phyloP scores from a whole-genome alignment of 2,329 filamentous ascomycete species.

The Alternaria brassicae region DNA sequence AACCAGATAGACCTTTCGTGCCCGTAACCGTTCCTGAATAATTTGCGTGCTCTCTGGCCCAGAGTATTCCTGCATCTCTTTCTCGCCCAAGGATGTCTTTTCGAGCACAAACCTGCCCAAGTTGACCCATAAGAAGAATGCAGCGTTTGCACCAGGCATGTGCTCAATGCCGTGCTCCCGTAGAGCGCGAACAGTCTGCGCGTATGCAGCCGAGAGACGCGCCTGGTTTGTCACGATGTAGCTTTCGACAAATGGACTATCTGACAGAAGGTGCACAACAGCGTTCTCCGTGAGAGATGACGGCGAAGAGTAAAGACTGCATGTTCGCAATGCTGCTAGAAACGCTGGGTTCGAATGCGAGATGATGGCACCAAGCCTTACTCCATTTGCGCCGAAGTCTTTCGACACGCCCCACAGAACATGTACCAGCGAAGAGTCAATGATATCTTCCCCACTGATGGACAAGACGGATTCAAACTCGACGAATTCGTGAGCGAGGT shows the following conservation, averaged over 20 bases:
- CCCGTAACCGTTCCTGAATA: not conserved
- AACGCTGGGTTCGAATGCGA: not conserved
- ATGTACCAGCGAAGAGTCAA: not conserved
- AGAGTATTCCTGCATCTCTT: not conserved
- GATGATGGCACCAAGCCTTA: not conserved
- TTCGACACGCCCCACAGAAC: not conserved
- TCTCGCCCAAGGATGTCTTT: not conserved
- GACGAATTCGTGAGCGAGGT: not conserved
- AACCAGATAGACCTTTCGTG: not conserved
- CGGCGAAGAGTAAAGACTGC: not conserved
- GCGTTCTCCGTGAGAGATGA: not conserved
- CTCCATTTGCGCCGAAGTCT: not conserved
- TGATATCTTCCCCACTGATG: not conserved
- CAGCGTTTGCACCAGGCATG: not conserved
- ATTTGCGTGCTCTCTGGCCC: not conserved
- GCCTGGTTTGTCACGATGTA: not conserved
- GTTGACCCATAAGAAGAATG: not conserved
- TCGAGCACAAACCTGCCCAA: not conserved
- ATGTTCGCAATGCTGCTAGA: not conserved
- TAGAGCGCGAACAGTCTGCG: not conserved
- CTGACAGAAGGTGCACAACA: not conserved
- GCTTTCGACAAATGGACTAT: not conserved
- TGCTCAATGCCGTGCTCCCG: not conserved
- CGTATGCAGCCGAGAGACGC: not conserved
- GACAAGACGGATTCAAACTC: not conserved